Percentiles rank a stretch among this genome's conserved stretches.
phyloP scores from a whole-genome alignment of 768 basidiomycete species.

The Lentinula boryana region DNA sequence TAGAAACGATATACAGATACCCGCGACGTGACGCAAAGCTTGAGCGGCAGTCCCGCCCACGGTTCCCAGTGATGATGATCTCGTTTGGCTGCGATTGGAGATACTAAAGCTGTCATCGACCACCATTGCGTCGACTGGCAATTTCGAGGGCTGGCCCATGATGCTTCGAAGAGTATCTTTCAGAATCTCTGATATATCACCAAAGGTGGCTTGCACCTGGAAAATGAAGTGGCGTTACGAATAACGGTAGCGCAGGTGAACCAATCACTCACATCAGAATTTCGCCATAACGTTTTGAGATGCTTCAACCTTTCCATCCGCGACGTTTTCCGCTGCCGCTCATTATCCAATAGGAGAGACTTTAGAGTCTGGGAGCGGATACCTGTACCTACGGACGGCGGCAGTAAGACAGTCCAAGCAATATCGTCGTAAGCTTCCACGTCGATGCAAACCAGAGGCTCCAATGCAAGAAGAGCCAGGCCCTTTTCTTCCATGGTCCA shows the following conservation, averaged over 20 bases:
- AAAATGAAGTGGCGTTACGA: not conserved
- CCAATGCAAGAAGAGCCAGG: constrained; percentile 57
- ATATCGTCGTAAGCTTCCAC: constrained; percentile 20
- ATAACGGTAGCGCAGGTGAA: not conserved
- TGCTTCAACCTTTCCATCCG: constrained; percentile 31
- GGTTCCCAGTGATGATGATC: constrained; percentile 21
- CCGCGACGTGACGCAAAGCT: constrained; percentile 31
- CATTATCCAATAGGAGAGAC: constrained; percentile 18
- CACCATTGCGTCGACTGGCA: constrained; percentile 20
- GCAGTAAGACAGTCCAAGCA: constrained; percentile 39
- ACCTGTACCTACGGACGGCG: constrained; percentile 45
- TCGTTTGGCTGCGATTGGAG: constrained; percentile 18
- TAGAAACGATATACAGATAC: constrained; percentile 55
- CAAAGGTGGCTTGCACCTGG: constrained; percentile 50
- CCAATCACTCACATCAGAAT: constrained; percentile 50
- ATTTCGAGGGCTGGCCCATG: constrained; percentile 19
- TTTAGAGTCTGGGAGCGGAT: constrained; percentile 53
- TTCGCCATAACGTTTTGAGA: constrained; percentile 60
- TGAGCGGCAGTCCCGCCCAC: constrained; percentile 6
- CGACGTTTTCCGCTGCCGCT: constrained; percentile 5
- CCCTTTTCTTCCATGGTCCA: constrained; percentile 65
- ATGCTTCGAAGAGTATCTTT: constrained; percentile 35
- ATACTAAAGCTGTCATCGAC: constrained; percentile 53
- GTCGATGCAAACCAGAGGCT: constrained; percentile 50
- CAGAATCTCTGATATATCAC: constrained; percentile 21